Conservation (phyloP, 306 rosid genomes). For the Glycine tomentella region DNA sequence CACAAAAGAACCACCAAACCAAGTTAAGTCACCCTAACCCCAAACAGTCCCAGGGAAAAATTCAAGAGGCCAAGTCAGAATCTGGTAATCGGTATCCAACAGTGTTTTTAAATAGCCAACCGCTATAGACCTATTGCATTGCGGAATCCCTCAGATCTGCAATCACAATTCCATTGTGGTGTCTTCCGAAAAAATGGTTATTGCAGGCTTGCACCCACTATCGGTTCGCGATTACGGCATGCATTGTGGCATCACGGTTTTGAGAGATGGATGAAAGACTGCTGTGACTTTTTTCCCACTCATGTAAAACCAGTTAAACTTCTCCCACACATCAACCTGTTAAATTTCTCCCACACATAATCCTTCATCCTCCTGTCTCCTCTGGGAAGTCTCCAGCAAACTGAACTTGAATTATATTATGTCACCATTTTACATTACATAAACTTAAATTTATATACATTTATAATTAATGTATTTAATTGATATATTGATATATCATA, state of each 20-base stretch:
- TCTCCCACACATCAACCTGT: not conserved
- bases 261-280: not conserved
- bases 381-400: not conserved
- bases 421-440: not conserved
- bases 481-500: not conserved
- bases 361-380: not conserved
- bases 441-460: not conserved
- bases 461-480: not conserved
- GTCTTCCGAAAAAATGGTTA: not conserved
- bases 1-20: not conserved
- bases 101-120: not conserved
- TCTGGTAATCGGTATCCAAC: not conserved
- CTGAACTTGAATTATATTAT: not conserved
- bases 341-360: no score
- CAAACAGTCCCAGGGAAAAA: conserved; percentile 20
- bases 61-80: not conserved
- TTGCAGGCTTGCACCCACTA: not conserved
- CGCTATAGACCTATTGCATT: not conserved
- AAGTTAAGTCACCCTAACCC: not conserved
- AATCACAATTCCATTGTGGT: not conserved
- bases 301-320: not conserved
- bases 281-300: not conserved
- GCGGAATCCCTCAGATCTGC: not conserved
- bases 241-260: not conserved
- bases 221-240: not conserved